Evolutionary conservation across 1,284 basidiomycete species (phyloP), one percentile per base, ranked within the genome.

Genomic region (Ustilago nuda): DNA sequence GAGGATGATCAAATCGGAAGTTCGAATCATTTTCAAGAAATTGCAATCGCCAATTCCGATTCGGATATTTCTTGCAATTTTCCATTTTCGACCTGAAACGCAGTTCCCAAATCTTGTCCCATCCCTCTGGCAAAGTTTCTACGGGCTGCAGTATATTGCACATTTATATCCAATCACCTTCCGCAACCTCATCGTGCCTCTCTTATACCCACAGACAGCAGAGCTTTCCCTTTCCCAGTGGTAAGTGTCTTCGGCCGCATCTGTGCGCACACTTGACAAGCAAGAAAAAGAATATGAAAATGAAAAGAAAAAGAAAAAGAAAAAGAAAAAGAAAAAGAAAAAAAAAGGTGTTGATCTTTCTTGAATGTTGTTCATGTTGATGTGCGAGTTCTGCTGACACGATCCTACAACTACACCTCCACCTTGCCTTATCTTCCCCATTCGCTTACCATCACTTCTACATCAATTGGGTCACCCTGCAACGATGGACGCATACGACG

Each of bases 101-200:
- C 23, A 27, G 23, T 41, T 37, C 53, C 33, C 19, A n/a, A 23
- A 30, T 13, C 11, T 32, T 50, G 48, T 45, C n/a, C 19, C 52
- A 52, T 6, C 52, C 52, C 15, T 36, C 13, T 23, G 19, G 23
- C 15, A 65, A 66, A 52, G 58, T 60, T 66, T 66, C 35, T 27
- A 27, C 27, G 27, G 30, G 35, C 66, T 67, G 66, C 66, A 67
- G 59, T 55, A 30, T 53, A 43, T 36, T 68, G 66, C 59, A 68
- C 30, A n/a, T 54, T 9, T 36, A 35, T 27, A 9, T 36, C 9
- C 17, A 15, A 35, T 48, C 41, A 11, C 37, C 48, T 23, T 41
- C n/a, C 32, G 9, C 56, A 41, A 30, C 41, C 43, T 32, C 50
- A 43, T 52, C 19, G 32, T 27, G 11, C 17, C 36, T 41, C 11